These are phyloP conservation scores for Trichocladium antarcticum DNA, from an alignment of 495 filamentous ascomycete species.

Conservation along the genomic window DNA sequence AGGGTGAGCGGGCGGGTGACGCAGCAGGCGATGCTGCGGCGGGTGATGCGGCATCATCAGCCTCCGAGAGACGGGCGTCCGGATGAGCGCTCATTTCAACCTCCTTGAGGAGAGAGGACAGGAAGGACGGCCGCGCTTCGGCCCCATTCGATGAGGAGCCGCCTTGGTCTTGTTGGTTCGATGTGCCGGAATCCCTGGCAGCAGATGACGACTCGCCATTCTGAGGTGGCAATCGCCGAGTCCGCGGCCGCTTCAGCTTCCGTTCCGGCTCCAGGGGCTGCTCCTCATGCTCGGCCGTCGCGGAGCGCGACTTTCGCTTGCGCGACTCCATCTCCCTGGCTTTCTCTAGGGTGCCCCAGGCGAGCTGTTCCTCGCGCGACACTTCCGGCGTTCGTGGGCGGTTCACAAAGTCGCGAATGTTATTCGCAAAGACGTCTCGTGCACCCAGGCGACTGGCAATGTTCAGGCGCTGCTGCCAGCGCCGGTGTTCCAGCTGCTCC, in stretches of 20 bases:
- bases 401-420: slow-evolving; percentile 31
- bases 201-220: slow-evolving; percentile 30
- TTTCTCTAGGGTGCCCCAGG: slow-evolving; percentile 83
- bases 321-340: slow-evolving; percentile 57
- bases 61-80: too few species aligned
- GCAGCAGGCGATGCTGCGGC: too few species aligned
- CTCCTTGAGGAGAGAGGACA: slow-evolving; percentile 74
- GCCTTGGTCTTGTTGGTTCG: slow-evolving; percentile 4
- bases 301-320: slow-evolving; percentile 67
- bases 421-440: slow-evolving; percentile 53
- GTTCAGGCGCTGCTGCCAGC: slow-evolving; percentile 69
- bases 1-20: slow-evolving; percentile 64
- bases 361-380: slow-evolving; percentile 65
- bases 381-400: slow-evolving; percentile 34
- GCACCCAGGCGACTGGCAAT: slow-evolving; percentile 69
- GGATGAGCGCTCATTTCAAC: slow-evolving; percentile 59
- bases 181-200: neutral
- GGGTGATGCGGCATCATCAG: slow-evolving; percentile 49
- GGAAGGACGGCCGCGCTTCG: slow-evolving; percentile 49
- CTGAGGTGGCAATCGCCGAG: slow-evolving; percentile 34
- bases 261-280: slow-evolving; percentile 52
- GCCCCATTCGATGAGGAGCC: slow-evolving; percentile 12
- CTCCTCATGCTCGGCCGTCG: slow-evolving; percentile 54
- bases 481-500: slow-evolving; percentile 54
- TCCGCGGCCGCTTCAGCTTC: slow-evolving; percentile 76